Evolutionary conservation across 2,329 filamentous ascomycete genomes (phyloP), one percentile per base, ranked within the genome.

Genomic region (Xylariaceae sp.): DNA sequence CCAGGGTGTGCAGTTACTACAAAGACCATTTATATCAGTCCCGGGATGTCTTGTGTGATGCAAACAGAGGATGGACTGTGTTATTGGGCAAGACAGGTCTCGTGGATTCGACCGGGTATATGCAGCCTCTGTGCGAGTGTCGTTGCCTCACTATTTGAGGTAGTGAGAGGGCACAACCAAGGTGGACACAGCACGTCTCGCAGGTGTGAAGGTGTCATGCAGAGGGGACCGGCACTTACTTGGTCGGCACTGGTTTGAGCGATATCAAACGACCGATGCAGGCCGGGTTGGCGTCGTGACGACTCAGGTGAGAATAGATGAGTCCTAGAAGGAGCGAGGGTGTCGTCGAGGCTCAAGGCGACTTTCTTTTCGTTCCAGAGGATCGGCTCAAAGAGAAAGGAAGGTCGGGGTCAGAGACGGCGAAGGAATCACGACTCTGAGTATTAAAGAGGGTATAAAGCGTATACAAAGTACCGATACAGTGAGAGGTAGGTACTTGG

Each of bases 301-400:
- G 66, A 60, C 63, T 60, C 57, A 59, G 60, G 64, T 64, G 37
- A 57, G 34, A 18, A 58, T 67, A 62, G 65, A 68, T 68, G 66
- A 67, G 67, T 70, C 69, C 66, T 30, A 70, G 65, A 66, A 70
- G 65, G 69, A 68, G 62, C 57, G 65, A 64, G 53, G 60, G 64
- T 55, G 53, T 65, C 61, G 59, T 53, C 58, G 49, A 34, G 23
- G 49, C 53, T 52, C 10, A 45, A n/a, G 42, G n/a, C 42, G 13
- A 52, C 15, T 56, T 63, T 61, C 44, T 58, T 55, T 56, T 60
- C 42, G 5, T 45, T 30, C 23, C 23, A 30, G 13, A 45, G 13
- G 42, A 45, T 6, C 5, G 11, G 42, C n/a, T n/a, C 13, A n/a
- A n/a, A n/a, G 42, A 7, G 42, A 9, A 42, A 45, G 42, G 42